A percentile compares a stretch with the other conserved stretches of the same genome.
Conservation (phyloP, 2,329 filamentous ascomycete genomes). For the Nectriaceae sp. region DNA sequence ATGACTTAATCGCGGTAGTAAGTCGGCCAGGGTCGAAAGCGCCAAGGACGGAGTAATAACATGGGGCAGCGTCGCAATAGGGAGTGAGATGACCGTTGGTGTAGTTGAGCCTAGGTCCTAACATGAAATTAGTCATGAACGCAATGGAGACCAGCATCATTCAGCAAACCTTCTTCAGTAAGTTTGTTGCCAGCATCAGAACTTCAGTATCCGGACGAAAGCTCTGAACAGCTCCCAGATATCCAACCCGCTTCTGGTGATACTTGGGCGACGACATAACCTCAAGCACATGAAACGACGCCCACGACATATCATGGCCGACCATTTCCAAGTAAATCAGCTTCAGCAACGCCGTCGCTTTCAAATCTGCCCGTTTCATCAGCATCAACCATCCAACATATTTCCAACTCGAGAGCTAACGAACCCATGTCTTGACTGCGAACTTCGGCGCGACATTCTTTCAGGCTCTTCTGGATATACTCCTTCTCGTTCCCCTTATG, state of each 20-base stretch:
- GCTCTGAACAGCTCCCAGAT: conserved; percentile 92
- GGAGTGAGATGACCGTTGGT: conserved; percentile 78
- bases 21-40: conserved; percentile 82
- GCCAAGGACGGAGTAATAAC: conserved; percentile 91
- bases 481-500: conserved; percentile 95
- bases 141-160: background rate
- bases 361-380: conserved; percentile 67
- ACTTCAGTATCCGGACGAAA: conserved; percentile 96
- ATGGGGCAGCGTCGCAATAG: conserved; percentile 88
- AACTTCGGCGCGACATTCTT: conserved; percentile 94
- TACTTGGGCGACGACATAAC: conserved; percentile 98
- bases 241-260: conserved; percentile 92
- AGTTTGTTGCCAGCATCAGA: conserved; percentile 93
- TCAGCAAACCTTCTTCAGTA: conserved; percentile 79
- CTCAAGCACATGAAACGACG: conserved; percentile 95
- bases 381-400: conserved; percentile 11
- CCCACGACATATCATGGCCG: conserved; percentile 99
- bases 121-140: background rate
- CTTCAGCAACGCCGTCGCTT: conserved; percentile 93
- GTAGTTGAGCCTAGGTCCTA: conserved; percentile 72
- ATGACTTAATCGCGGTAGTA: conserved; percentile 84
- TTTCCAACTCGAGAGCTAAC: conserved; percentile 28
- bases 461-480: conserved; percentile 90
- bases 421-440: conserved; percentile 88
- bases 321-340: conserved; percentile 99